Conservation (phyloP, 2,329 filamentous ascomycete species). For the Trichoderma arundinaceum region DNA sequence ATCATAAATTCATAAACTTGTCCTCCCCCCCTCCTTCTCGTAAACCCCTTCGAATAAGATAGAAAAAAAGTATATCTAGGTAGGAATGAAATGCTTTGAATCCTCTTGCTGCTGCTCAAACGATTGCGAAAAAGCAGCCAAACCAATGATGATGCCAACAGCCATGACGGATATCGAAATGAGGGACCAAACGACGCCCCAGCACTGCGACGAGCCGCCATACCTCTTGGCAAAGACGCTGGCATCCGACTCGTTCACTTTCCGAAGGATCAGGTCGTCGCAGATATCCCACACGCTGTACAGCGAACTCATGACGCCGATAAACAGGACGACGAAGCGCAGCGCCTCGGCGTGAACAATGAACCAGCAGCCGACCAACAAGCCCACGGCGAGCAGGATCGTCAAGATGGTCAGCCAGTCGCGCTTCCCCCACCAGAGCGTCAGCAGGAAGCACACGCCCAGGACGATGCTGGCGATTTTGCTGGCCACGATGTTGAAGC, state of each 20-base stretch:
- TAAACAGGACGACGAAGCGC: slow-evolving; percentile 77
- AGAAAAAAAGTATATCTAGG: slow-evolving; percentile 36
- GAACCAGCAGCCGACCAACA: slow-evolving; percentile 79
- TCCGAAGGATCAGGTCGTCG: slow-evolving; percentile 79
- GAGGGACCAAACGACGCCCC: slow-evolving; percentile 79
- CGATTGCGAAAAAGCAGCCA: slow-evolving; percentile 76
- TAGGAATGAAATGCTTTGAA: slow-evolving; percentile 69
- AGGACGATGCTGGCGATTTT: slow-evolving; percentile 78
- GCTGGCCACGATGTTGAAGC: slow-evolving; percentile 80
- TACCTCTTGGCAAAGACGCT: slow-evolving; percentile 80
- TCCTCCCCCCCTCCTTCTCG: not conserved
- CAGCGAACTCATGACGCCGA: slow-evolving; percentile 80
- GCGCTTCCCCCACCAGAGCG: slow-evolving; percentile 78
- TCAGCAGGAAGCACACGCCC: slow-evolving; percentile 76
- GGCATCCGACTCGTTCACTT: slow-evolving; percentile 80
- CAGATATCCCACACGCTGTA: slow-evolving; percentile 88
- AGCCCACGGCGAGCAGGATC: slow-evolving; percentile 69
- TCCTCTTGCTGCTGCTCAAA: slow-evolving; percentile 71
- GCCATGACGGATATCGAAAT: slow-evolving; percentile 75
- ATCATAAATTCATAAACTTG: slow-evolving; percentile 25
- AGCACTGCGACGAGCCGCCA: slow-evolving; percentile 79
- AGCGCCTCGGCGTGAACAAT: slow-evolving; percentile 76
- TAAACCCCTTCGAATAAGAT: not conserved
- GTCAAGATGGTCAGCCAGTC: slow-evolving; percentile 80
- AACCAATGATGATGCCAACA: slow-evolving; percentile 72